A percentile compares a stretch with the other conserved stretches of the same genome.
Conservation (phyloP, 768 basidiomycete species). For the Trametes cinnabarina region DNA sequence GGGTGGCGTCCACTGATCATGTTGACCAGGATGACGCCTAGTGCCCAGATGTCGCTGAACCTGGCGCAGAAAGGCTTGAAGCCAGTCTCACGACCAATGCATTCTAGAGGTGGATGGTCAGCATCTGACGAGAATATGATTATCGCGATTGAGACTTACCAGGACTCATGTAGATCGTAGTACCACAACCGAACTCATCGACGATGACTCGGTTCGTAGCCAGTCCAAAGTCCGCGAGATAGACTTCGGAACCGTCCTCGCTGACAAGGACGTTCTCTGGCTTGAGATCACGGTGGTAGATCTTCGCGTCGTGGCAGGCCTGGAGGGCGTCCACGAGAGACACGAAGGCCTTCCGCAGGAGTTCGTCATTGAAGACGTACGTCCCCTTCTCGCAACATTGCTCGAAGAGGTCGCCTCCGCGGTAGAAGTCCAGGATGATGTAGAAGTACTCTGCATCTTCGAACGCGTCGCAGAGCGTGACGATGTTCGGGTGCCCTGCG, state of each 20-base stretch:
- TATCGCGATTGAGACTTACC: slow-evolving; percentile 16
- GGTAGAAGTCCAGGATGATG: slow-evolving; percentile 54
- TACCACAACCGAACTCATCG: slow-evolving; percentile 24
- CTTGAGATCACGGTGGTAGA: slow-evolving; percentile 98
- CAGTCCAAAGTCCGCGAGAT: slow-evolving; percentile 46
- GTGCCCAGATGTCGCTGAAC: slow-evolving; percentile 69
- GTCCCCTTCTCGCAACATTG: slow-evolving; percentile 37
- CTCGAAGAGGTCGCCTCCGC: slow-evolving; percentile 46
- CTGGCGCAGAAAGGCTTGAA: slow-evolving; percentile 53
- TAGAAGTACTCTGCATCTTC: slow-evolving; percentile 63
- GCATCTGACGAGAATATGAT: not conserved
- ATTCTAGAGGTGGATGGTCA: slow-evolving; percentile 4
- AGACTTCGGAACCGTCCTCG: slow-evolving; percentile 40
- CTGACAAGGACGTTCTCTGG: slow-evolving; percentile 88
- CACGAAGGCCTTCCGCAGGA: slow-evolving; percentile 35
- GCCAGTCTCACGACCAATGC: slow-evolving; percentile 42
- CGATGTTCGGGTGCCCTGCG: slow-evolving; percentile 58
- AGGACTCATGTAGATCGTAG: slow-evolving; percentile 24
- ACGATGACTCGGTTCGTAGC: slow-evolving; percentile 21
- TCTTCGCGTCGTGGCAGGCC: slow-evolving; percentile 45
- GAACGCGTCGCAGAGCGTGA: slow-evolving; percentile 65
- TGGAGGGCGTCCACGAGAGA: slow-evolving; percentile 54
- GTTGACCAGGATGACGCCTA: slow-evolving; percentile 81
- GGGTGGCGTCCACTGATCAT: slow-evolving; percentile 66
- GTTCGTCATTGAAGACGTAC: slow-evolving; percentile 29